Conservation (phyloP, 2,329 filamentous ascomycete genomes). For the Sclerotinia spermophila region DNA sequence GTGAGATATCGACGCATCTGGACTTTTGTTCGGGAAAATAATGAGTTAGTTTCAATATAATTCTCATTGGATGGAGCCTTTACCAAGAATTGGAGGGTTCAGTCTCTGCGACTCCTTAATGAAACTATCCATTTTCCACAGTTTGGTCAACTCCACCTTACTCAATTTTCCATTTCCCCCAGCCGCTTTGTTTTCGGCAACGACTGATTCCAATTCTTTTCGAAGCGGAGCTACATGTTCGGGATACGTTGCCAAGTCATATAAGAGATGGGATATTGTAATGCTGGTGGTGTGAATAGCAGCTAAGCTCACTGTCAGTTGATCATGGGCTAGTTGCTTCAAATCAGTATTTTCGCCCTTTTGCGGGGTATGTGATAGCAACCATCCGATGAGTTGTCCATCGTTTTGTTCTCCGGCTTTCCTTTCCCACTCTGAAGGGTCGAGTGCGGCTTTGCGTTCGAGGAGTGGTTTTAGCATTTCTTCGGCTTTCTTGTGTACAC, state of each 20-base stretch:
- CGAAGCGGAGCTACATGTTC: conserved; percentile 12
- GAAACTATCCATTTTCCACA: conserved; percentile 18
- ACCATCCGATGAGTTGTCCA: conserved; percentile 4
- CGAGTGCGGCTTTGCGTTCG: background rate
- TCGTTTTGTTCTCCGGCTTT: background rate
- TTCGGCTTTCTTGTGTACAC: background rate
- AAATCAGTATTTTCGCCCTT: background rate
- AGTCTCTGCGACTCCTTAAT: conserved; percentile 15
- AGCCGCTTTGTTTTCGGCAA: background rate
- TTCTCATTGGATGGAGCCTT: conserved; percentile 14
- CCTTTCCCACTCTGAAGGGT: background rate
- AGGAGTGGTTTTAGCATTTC: background rate
- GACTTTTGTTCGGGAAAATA: background rate
- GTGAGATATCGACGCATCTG: conserved; percentile 21
- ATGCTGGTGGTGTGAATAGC: conserved; percentile 45
- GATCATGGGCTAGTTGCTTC: conserved; percentile 6
- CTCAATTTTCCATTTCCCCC: conserved; percentile 26
- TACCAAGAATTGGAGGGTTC: conserved; percentile 16
- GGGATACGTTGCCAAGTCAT: conserved; percentile 11
- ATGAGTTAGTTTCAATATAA: background rate
- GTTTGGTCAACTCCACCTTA: conserved; percentile 9
- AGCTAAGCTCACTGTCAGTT: conserved; percentile 12
- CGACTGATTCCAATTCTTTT: background rate
- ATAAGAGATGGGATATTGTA: conserved; percentile 41
- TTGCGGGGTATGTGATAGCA: background rate